phyloP scores from a whole-genome alignment of 495 filamentous ascomycete species.

The Aspergillus mulundensis region DNA sequence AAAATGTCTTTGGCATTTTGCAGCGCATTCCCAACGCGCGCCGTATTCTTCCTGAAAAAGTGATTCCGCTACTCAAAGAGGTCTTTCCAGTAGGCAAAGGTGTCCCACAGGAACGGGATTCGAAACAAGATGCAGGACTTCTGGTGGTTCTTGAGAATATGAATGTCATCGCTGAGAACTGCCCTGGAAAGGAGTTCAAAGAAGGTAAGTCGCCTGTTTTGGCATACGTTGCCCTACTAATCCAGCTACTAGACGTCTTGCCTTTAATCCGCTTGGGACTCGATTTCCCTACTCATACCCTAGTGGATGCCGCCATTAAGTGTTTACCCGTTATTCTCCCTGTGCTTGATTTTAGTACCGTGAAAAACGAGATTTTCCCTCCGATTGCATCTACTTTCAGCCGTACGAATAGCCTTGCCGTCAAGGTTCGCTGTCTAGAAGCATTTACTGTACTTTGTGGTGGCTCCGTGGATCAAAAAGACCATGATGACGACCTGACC shows the following conservation, averaged over 20 bases:
- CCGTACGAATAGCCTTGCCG: conserved; percentile 84
- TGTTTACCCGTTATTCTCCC: conserved; percentile 70
- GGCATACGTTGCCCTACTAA: conserved; percentile 6
- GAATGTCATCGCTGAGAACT: conserved; percentile 67
- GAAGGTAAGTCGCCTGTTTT: conserved; percentile 55
- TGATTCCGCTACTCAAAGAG: conserved; percentile 78
- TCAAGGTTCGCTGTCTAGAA: conserved; percentile 87
- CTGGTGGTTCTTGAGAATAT: conserved; percentile 87
- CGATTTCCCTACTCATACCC: conserved; percentile 80
- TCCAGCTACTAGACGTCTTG: conserved; percentile 60
- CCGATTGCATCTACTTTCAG: conserved; percentile 84
- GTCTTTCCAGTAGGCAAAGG: conserved; percentile 62
- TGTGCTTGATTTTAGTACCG: conserved; percentile 87
- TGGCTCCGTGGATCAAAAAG: conserved; percentile 45
- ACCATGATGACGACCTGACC: conserved; percentile 63
- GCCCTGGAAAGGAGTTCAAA: conserved; percentile 88
- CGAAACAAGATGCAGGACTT: conserved; percentile 80
- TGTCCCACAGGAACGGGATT: conserved; percentile 62
- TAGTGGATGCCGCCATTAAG: conserved; percentile 79
- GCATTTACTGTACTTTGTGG: conserved; percentile 89
- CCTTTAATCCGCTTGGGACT: conserved; percentile 77
- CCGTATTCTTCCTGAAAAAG: conserved; percentile 73
- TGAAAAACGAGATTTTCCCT: conserved; percentile 94
- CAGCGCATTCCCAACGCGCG: conserved; percentile 68
- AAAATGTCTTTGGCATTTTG: conserved; percentile 87